Evolutionary conservation across 2,329 filamentous ascomycete species (phyloP).

Genomic region (Claviceps cyperi): DNA sequence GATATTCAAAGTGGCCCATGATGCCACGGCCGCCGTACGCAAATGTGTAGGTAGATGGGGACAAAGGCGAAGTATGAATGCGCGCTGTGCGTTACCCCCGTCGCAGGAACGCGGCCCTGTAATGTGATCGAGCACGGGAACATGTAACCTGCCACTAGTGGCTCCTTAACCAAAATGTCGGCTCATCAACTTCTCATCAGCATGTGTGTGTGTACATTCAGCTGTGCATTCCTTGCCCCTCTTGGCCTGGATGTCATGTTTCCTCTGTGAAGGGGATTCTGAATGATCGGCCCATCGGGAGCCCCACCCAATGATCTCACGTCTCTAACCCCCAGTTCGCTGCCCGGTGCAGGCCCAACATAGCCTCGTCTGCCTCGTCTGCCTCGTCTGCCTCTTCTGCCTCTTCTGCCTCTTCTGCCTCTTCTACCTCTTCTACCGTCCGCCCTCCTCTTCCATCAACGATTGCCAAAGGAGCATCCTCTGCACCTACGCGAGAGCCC

Average conservation of each 20-base stretch:
- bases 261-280: neutral
- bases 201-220: no score
- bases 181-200: no score
- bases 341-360: slow-evolving; percentile 2
- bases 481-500: neutral
- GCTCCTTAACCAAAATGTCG: no score
- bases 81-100: no score
- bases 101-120: no score
- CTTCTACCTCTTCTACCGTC: neutral
- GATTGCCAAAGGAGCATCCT: neutral
- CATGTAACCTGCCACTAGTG: no score
- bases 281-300: neutral
- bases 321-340: neutral
- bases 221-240: neutral
- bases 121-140: no score
- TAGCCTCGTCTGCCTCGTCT: neutral
- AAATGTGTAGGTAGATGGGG: no score
- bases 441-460: slow-evolving; percentile 1
- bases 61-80: no score
- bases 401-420: neutral
- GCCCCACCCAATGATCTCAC: slow-evolving; percentile 1
- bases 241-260: neutral
- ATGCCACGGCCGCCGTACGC: no score
- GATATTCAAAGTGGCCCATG: no score
- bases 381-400: neutral